Evolutionary conservation across 2,329 filamentous ascomycete species (phyloP), one percentile per base, ranked within the genome.

Genomic region (Penicillium corylophilum): DNA sequence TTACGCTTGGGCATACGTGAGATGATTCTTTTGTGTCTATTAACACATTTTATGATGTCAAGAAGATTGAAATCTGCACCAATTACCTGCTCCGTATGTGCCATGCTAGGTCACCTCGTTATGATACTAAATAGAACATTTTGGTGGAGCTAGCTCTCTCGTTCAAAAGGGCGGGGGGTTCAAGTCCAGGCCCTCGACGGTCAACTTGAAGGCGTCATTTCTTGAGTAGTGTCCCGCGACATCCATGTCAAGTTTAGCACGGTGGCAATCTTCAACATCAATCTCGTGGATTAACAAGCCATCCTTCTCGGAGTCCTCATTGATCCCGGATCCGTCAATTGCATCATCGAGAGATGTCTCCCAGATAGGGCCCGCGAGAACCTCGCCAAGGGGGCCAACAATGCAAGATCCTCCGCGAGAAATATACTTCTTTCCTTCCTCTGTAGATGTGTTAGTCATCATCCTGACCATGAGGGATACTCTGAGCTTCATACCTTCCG

Each of bases 261-360:
- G 79, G 59, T 91, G 82, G 62, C 92, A 96, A 60, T 96, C 90
- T 43, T 95, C 88, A 64, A 96, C 87, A 65, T 96, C 90, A 3
- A 92, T 86, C 57, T 94, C 89, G 0, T 83, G 79, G 29, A 82
- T 82, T 46, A 91, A 73, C 26, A 96, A 69, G 0, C 83, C 82
- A 4, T 60, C 60, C 13, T 40, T 33, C 5, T 29, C 36, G 6
- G 35, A 44, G 13, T 16, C 10, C 3, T 31, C 35, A 9, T 33
- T 58, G 3, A 51, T 47, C 3, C 47, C 54, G 2, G 52, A 50
- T 8, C 46, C 39, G 41, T 77, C 71, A 53, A 61, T 48, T 7
- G 48, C 50, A 48, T 71, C 68, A 15, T 71, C 65, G 3, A 67
- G 64, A n/a, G 63, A 68, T 2, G 69, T 67, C 38, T 95, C 89